phyloP scores from a whole-genome alignment of 2,329 filamentous ascomycete genomes.

The Lachnellula hyalina region DNA sequence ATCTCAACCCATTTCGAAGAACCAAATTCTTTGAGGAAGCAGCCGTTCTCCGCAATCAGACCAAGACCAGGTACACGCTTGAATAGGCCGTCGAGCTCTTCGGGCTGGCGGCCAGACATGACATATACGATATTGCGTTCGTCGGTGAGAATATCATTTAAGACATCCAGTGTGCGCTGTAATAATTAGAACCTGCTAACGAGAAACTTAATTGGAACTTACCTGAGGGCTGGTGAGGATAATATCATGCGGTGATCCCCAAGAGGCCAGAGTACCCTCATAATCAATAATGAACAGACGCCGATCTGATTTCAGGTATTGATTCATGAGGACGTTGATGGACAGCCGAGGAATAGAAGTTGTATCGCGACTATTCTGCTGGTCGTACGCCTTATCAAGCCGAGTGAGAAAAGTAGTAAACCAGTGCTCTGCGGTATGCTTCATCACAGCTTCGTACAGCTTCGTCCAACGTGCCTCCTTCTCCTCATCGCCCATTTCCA shows the following conservation, averaged over 20 bases:
- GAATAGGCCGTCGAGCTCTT: conserved; percentile 85
- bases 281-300: conserved; percentile 90
- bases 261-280: conserved; percentile 85
- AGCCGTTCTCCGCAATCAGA: conserved; percentile 91
- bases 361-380: conserved; percentile 79
- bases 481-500: conserved; percentile 74
- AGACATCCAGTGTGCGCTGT: conserved; percentile 71
- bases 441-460: conserved; percentile 67
- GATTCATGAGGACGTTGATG: conserved; percentile 54
- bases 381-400: conserved; percentile 71
- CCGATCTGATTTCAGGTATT: conserved; percentile 61
- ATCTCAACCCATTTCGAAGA: conserved; percentile 71
- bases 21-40: conserved; percentile 72
- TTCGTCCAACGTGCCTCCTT: conserved; percentile 69
- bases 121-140: conserved; percentile 83
- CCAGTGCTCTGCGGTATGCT: conserved; percentile 84
- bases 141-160: conserved; percentile 77
- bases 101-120: conserved; percentile 83
- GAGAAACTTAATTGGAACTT: conserved; percentile 16
- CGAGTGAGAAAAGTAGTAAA: conserved; percentile 67
- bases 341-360: conserved; percentile 83
- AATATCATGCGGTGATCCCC: conserved; percentile 78
- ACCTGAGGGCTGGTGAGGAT: conserved; percentile 75
- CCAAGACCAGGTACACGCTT: conserved; percentile 77
- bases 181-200: conserved; percentile 14